Percentiles rank a stretch among this genome's conserved stretches.
Conservation (phyloP, 345 rosid species). For the Lenwebbia sp. region DNA sequence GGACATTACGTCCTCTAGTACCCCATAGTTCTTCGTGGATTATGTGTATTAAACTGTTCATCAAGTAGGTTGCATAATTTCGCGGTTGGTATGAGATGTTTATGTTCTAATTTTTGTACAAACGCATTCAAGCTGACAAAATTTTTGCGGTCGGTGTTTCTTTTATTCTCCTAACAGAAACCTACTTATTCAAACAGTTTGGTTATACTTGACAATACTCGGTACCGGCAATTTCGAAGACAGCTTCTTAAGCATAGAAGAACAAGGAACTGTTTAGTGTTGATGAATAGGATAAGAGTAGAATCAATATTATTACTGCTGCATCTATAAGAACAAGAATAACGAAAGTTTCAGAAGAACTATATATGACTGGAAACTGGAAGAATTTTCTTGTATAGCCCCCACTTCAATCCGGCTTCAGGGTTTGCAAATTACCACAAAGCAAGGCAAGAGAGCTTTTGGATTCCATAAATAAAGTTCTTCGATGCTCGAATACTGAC, state of each 20-base stretch:
- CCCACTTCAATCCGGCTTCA: not conserved
- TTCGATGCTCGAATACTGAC: constrained; percentile 17
- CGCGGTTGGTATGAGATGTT: not conserved
- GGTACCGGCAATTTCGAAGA: not conserved
- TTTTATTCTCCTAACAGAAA: not conserved
- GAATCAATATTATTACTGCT: not conserved
- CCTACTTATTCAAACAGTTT: not conserved
- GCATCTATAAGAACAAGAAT: not conserved
- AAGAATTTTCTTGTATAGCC: not conserved
- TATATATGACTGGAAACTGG: not conserved
- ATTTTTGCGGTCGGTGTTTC: not conserved
- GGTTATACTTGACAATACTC: not conserved
- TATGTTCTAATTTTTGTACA: not conserved
- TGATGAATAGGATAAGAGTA: not conserved
- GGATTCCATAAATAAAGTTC: constrained; percentile 46
- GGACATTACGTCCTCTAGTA: not conserved
- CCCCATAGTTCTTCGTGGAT: not conserved
- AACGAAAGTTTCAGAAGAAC: not conserved
- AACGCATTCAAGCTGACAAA: not conserved
- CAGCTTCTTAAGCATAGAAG: not conserved
- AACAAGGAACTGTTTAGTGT: not conserved
- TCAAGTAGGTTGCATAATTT: not conserved
- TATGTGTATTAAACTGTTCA: not conserved
- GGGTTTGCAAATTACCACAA: constrained; percentile 42
- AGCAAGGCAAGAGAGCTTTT: constrained; percentile 69